phyloP scores from a whole-genome alignment of 352 stramenopile genomes.

The Aphanomyces stellatus region DNA sequence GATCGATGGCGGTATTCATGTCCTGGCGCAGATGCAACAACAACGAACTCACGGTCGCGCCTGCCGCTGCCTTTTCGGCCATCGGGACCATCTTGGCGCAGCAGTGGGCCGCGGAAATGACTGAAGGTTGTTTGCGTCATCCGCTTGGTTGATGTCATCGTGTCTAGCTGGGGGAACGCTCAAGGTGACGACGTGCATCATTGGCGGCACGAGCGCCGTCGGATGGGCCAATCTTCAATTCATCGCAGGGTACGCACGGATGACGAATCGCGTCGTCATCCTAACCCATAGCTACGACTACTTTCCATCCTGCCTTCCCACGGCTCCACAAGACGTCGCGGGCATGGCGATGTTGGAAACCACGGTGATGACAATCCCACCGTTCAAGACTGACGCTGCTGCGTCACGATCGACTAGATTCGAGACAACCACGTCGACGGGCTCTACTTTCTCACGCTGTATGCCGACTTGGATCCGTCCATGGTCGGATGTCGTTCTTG shows the following conservation, averaged over 20 bases:
- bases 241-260: constrained; percentile 1
- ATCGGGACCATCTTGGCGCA: background rate
- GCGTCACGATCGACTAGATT: background rate
- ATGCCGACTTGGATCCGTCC: constrained; percentile 8
- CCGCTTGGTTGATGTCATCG: background rate
- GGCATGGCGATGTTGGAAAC: constrained; percentile 20
- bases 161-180: background rate
- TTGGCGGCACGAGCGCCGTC: constrained; percentile 1
- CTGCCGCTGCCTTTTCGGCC: background rate
- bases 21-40: background rate
- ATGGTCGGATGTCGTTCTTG: background rate
- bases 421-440: constrained; percentile 1
- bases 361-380: background rate
- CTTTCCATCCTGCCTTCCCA: constrained; percentile 5
- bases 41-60: background rate
- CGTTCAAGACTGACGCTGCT: background rate
- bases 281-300: background rate
- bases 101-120: constrained; percentile 3
- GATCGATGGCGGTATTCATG: background rate
- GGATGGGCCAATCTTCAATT: constrained; percentile 19
- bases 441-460: constrained; percentile 15
- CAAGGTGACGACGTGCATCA: constrained; percentile 11
- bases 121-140: background rate
- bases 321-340: background rate
- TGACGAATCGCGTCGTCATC: background rate